A percentile compares a stretch with the other conserved stretches of the same genome.
These are phyloP conservation scores for Graphilbum sp. DNA, from an alignment of 2,329 filamentous ascomycete species.

Conservation along the genomic window DNA sequence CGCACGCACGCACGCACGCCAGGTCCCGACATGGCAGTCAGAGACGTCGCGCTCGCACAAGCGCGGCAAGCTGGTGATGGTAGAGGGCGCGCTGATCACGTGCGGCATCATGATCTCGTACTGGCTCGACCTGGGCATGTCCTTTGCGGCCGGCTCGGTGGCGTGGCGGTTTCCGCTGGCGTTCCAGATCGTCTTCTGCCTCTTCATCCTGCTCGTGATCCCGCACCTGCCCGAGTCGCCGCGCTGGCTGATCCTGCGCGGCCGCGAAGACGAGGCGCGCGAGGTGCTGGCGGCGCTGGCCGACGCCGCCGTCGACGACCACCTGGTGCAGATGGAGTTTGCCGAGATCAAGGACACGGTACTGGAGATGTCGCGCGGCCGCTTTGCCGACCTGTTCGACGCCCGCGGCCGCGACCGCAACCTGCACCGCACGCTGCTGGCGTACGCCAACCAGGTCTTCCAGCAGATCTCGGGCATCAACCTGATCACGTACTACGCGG, in stretches of 20 bases:
- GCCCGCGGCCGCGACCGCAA: not conserved
- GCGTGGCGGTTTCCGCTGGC: slow-evolving; percentile 26
- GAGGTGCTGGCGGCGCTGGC: slow-evolving; percentile 15
- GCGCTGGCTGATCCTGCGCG: slow-evolving; percentile 24
- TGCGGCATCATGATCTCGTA: not conserved
- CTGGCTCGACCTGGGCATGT: slow-evolving; percentile 20
- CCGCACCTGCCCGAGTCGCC: slow-evolving; percentile 21
- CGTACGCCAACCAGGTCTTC: slow-evolving; percentile 13
- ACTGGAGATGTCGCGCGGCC: not conserved
- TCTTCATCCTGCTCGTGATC: slow-evolving; percentile 18
- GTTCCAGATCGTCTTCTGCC: slow-evolving; percentile 22
- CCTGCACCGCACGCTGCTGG: not conserved
- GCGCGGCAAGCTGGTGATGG: slow-evolving; percentile 18
- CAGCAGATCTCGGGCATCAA: slow-evolving; percentile 21
- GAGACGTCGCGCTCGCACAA: slow-evolving; percentile 18
- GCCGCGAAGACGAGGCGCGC: slow-evolving; percentile 15
- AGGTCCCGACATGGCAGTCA: slow-evolving; percentile 18
- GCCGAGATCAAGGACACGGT: not conserved
- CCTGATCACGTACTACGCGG: slow-evolving; percentile 10
- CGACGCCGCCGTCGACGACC: slow-evolving; percentile 11
- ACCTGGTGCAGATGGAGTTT: not conserved
- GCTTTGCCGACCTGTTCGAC: not conserved
- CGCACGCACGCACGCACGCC: no score
- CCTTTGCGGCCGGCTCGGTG: slow-evolving; percentile 15
- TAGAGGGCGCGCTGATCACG: slow-evolving; percentile 4